A percentile compares a stretch with the other conserved stretches of the same genome.
Conservation (phyloP, 176 grass and related monocot genomes). For the Juncus effusus region DNA sequence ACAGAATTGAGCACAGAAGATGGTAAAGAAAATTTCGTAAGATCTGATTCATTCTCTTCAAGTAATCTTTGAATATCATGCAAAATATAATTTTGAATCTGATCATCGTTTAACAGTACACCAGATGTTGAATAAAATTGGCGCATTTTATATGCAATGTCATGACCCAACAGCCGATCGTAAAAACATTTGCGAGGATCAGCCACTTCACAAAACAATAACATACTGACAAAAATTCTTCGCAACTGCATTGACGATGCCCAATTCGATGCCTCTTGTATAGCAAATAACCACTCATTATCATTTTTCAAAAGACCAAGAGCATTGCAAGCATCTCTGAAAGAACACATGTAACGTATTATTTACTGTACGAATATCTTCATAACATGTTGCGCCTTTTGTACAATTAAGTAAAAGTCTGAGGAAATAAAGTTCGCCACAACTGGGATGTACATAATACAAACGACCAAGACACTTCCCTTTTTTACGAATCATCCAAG, state of each 20-base stretch:
- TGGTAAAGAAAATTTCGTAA: slow-evolving; percentile 9
- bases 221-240: slow-evolving; percentile 2
- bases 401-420: slow-evolving; percentile 29
- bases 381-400: slow-evolving; percentile 12
- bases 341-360: neutral
- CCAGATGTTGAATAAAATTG: neutral
- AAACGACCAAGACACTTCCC: slow-evolving; percentile 18
- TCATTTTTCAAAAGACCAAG: slow-evolving; percentile 26
- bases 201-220: slow-evolving; percentile 5
- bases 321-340: slow-evolving; percentile 32
- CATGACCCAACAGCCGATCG: slow-evolving; percentile 7
- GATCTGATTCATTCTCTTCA: neutral
- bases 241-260: neutral
- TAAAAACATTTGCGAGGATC: too few species aligned
- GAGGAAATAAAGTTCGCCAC: slow-evolving; percentile 18
- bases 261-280: slow-evolving; percentile 7
- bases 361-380: slow-evolving; percentile 27
- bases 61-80: slow-evolving; percentile 20
- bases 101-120: neutral
- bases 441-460: slow-evolving; percentile 10
- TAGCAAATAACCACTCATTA: neutral
- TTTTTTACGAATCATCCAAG: neutral
- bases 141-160: neutral
- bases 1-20: neutral
- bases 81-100: neutral